phyloP scores from a whole-genome alignment of 1,284 basidiomycete genomes.

The Apiotrichum gracile region DNA sequence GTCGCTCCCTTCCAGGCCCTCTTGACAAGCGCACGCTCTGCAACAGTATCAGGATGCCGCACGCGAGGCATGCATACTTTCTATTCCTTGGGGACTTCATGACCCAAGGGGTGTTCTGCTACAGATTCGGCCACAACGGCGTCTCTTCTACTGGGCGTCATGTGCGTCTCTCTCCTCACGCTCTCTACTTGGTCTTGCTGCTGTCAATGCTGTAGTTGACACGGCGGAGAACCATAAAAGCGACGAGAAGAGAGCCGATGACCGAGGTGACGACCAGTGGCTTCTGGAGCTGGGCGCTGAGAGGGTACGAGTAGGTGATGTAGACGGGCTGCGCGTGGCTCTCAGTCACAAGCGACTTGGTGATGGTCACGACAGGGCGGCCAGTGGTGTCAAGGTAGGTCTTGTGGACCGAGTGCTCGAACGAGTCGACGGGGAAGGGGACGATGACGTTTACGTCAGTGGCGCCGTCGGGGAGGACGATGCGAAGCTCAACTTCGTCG shows the following conservation, averaged over 20 bases:
- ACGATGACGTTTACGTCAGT: constrained; percentile 69
- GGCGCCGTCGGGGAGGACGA: constrained; percentile 90
- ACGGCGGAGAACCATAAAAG: constrained; percentile 41
- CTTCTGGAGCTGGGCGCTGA: constrained; percentile 73
- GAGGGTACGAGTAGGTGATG: constrained; percentile 71
- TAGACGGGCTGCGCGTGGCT: constrained; percentile 56
- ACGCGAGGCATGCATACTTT: constrained; percentile 8
- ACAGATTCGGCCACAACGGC: background rate
- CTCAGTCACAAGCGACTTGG: constrained; percentile 69
- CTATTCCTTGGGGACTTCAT: background rate
- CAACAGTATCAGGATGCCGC: background rate
- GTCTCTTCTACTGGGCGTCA: background rate
- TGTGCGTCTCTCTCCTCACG: background rate
- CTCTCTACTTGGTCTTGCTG: background rate
- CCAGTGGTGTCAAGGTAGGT: constrained; percentile 94
- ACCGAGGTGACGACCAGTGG: constrained; percentile 54
- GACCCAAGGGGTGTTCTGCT: constrained; percentile 2
- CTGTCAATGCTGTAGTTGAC: constrained; percentile 41
- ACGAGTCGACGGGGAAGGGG: constrained; percentile 69
- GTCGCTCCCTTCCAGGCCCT: too few species aligned
- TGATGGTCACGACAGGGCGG: constrained; percentile 68
- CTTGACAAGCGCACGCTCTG: too few species aligned
- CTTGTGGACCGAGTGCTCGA: constrained; percentile 60
- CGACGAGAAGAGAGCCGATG: constrained; percentile 34
- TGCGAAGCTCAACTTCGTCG: constrained; percentile 68